Evolutionary conservation across 2,329 filamentous ascomycete genomes (phyloP).

Genomic region (Monilinia aucupariae): DNA sequence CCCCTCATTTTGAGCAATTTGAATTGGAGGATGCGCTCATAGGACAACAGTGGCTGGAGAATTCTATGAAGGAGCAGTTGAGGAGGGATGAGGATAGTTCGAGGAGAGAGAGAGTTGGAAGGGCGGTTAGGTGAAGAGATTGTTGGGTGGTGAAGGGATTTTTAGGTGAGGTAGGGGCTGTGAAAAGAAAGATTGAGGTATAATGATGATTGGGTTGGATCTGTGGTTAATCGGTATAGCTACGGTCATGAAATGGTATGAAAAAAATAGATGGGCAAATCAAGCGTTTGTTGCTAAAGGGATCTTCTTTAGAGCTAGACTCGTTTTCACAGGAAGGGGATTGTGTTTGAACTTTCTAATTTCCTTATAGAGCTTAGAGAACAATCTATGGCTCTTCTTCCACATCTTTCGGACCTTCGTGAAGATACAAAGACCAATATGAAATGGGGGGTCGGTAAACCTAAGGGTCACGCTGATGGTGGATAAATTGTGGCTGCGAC

Average conservation of each 20-base stretch:
- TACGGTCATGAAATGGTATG: not conserved
- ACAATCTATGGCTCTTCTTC: not conserved
- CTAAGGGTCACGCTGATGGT: not conserved
- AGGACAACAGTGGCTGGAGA: conserved; percentile 8
- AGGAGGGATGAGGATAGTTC: not conserved
- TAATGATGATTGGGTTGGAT: not conserved
- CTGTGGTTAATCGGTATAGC: not conserved
- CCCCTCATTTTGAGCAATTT: not conserved
- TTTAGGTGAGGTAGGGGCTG: not conserved
- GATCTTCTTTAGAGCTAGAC: not conserved
- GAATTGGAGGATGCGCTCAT: not conserved
- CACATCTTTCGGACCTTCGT: not conserved
- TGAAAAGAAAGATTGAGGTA: not conserved
- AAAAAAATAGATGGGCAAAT: not conserved
- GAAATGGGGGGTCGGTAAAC: not conserved
- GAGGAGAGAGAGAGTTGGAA: not conserved
- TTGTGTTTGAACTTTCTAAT: not conserved
- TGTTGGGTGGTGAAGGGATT: not conserved
- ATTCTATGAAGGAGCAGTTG: not conserved
- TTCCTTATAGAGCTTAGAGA: not conserved
- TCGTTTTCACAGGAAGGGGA: not conserved
- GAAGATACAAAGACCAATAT: not conserved
- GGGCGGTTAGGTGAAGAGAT: not conserved
- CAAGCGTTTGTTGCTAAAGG: not conserved
- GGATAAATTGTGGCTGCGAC: not conserved